Conservation (phyloP, 2,329 filamentous ascomycete species). For the Phoma herbarum region DNA sequence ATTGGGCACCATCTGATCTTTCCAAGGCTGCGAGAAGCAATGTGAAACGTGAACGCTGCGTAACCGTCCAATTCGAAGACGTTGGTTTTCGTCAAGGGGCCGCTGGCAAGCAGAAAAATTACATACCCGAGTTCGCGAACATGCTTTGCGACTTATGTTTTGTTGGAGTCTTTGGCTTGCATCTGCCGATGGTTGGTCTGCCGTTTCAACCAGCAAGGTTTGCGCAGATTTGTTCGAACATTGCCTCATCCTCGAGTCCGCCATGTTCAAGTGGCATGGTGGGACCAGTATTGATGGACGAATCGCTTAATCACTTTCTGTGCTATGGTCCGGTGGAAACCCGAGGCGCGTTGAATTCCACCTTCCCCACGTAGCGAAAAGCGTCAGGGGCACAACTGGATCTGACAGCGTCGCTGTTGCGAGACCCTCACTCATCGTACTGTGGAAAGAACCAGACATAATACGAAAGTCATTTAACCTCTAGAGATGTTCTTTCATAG, state of each 20-base stretch:
- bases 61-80: no score
- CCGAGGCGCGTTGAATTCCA: neutral
- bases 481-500: no score
- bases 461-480: no score
- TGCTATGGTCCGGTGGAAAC: neutral
- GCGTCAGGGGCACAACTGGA: neutral
- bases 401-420: neutral
- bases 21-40: no score
- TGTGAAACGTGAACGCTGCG: no score
- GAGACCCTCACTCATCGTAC: no score
- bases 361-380: neutral
- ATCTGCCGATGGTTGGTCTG: neutral
- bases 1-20: no score
- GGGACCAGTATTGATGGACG: neutral
- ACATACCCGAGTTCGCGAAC: no score
- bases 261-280: neutral
- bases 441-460: no score
- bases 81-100: no score
- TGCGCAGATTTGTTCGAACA: neutral
- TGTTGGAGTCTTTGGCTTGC: neutral
- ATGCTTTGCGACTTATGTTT: neutral
- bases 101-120: no score
- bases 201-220: neutral
- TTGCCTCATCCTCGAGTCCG: neutral
- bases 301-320: neutral